Percentiles rank a stretch among this genome's conserved stretches.
Evolutionary conservation across 768 basidiomycete species (phyloP).

Genomic region (Kwoniella europaea): DNA sequence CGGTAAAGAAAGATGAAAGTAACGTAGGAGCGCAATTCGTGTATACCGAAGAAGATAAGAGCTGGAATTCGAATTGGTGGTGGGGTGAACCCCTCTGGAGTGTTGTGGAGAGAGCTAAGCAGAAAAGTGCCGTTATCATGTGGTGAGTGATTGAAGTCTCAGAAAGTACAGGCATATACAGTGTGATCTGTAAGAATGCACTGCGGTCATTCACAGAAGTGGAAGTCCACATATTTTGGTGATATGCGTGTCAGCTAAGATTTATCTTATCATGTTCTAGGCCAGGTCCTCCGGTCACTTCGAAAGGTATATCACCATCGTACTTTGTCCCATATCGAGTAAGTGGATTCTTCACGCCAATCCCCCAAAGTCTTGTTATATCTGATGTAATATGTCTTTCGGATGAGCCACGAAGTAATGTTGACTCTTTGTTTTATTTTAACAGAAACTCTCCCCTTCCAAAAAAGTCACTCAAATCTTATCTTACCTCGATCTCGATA

Average conservation of each 20-base stretch:
- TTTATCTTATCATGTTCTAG: conserved; percentile 57
- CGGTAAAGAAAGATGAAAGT: neutral
- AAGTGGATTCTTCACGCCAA: conserved; percentile 27
- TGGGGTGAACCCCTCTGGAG: conserved; percentile 95
- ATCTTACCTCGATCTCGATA: conserved; percentile 78
- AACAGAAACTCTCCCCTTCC: conserved; percentile 59
- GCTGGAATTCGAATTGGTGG: conserved; percentile 81
- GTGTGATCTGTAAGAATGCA: too few species aligned
- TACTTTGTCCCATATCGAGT: conserved; percentile 83
- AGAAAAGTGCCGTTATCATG: conserved; percentile 86
- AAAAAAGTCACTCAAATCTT: conserved; percentile 78
- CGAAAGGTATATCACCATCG: conserved; percentile 68
- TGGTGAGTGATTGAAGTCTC: conserved; percentile 65
- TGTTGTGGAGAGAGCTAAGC: conserved; percentile 73
- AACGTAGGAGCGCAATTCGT: conserved; percentile 19
- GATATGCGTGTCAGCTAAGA: neutral
- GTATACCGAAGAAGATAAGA: conserved; percentile 66
- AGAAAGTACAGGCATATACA: neutral
- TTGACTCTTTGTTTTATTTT: neutral
- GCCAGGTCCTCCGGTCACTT: conserved; percentile 80
- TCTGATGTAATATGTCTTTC: neutral
- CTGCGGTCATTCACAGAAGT: too few species aligned
- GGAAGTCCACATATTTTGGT: neutral
- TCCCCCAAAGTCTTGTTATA: neutral
- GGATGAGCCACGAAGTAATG: neutral